phyloP scores from a whole-genome alignment of 2,329 filamentous ascomycete genomes.

The Fusarium denticulatum region DNA sequence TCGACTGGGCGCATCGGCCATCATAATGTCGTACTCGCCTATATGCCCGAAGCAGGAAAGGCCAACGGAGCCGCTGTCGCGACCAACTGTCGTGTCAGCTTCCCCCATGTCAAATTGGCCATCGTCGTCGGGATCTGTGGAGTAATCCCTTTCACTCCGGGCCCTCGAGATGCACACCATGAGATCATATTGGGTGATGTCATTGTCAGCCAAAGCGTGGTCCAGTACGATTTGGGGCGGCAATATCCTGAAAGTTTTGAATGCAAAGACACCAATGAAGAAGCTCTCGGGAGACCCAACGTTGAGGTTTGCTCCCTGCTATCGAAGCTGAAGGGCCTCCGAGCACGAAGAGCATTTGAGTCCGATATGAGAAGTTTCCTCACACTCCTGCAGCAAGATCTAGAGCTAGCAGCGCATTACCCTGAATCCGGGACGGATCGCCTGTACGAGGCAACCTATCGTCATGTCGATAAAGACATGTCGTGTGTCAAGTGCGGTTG shows the following conservation, averaged over 20 bases:
- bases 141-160: slow-evolving; percentile 41
- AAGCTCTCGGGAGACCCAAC: not conserved
- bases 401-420: not conserved
- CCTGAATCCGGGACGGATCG: not conserved
- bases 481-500: not conserved
- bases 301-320: not conserved
- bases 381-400: not conserved
- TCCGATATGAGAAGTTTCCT: not conserved
- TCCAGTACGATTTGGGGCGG: not conserved
- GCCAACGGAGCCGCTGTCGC: slow-evolving; percentile 40
- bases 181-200: not conserved
- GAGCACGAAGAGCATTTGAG: not conserved
- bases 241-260: not conserved
- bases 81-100: slow-evolving; percentile 46
- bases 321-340: not conserved
- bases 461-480: not conserved
- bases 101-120: slow-evolving; percentile 45
- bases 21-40: slow-evolving; percentile 44
- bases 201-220: not conserved
- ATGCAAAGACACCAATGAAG: not conserved
- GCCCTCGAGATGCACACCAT: not conserved
- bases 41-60: slow-evolving; percentile 44
- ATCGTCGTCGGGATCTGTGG: slow-evolving; percentile 54
- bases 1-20: slow-evolving; percentile 41
- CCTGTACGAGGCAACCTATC: not conserved